Evolutionary conservation across 73 alveolate genomes (phyloP).

Genomic region (Uronychia setigera): DNA sequence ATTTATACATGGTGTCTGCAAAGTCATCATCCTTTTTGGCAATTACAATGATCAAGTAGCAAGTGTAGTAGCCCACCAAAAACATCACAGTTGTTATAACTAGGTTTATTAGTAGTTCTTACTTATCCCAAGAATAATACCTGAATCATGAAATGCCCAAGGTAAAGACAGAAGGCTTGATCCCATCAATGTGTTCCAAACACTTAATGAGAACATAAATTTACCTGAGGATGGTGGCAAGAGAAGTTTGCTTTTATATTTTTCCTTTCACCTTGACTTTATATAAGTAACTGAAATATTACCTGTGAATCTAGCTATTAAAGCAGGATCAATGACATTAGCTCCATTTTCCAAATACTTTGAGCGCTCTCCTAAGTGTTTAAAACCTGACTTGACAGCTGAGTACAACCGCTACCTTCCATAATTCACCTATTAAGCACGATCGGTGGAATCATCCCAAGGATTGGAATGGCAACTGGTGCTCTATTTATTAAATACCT

Average conservation of each 20-base stretch:
- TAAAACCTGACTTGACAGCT: conserved; percentile 12
- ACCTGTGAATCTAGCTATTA: neutral
- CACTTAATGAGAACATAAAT: conserved; percentile 1
- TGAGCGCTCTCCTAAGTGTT: conserved; percentile 21
- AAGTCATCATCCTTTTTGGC: conserved; percentile 78
- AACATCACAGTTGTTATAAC: conserved; percentile 48
- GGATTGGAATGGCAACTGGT: too few species aligned
- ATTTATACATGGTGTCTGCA: conserved; percentile 61
- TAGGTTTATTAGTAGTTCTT: neutral
- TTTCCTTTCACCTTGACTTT: too few species aligned
- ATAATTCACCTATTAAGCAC: too few species aligned
- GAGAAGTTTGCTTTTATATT: conserved; percentile 17
- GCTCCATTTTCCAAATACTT: conserved; percentile 14
- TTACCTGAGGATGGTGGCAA: conserved; percentile 57
- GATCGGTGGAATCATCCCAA: too few species aligned
- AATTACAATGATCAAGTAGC: conserved; percentile 54
- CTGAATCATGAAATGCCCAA: conserved; percentile 66
- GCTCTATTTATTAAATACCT: too few species aligned
- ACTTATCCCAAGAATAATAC: conserved; percentile 60
- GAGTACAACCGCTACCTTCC: too few species aligned
- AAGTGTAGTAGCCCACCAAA: conserved; percentile 70
- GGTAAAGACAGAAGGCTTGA: conserved; percentile 67
- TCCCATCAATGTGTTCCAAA: conserved; percentile 85
- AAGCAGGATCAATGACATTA: conserved; percentile 26
- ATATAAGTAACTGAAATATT: neutral